phyloP scores from a whole-genome alignment of 495 filamentous ascomycete genomes.

The Penicillium pancosmium region DNA sequence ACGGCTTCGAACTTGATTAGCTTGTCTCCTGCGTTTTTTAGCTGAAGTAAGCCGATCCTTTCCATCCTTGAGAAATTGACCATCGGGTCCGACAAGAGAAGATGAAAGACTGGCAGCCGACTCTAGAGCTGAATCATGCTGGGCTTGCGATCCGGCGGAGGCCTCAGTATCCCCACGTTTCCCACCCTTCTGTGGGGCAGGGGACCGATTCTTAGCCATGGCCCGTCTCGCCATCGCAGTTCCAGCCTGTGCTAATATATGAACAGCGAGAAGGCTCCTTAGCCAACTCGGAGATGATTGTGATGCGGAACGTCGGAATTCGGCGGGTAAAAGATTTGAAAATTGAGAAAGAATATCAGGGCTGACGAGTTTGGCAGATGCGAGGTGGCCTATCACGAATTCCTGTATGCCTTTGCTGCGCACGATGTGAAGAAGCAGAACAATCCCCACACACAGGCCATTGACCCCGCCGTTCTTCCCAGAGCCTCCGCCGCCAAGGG shows the following conservation, averaged over 20 bases:
- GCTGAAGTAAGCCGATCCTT: conserved; percentile 60
- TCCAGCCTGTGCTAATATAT: conserved; percentile 82
- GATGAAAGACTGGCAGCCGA: conserved; percentile 50
- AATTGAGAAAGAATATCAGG: conserved; percentile 49
- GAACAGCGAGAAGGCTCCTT: conserved; percentile 70
- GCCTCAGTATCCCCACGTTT: conserved; percentile 62
- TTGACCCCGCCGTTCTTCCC: conserved; percentile 73
- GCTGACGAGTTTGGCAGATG: conserved; percentile 48
- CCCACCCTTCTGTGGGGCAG: conserved; percentile 42
- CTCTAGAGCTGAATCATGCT: conserved; percentile 48
- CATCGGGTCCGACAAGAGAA: conserved; percentile 51
- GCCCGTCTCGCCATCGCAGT: conserved; percentile 57
- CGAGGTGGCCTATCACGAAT: conserved; percentile 48
- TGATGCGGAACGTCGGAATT: conserved; percentile 45
- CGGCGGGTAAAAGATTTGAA: conserved; percentile 45
- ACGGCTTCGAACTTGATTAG: conserved; percentile 81
- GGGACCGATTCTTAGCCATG: conserved; percentile 53
- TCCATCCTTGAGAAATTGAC: conserved; percentile 55
- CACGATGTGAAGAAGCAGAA: conserved; percentile 67
- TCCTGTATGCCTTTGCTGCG: conserved; percentile 61
- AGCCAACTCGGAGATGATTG: conserved; percentile 61
- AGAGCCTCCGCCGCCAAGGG: conserved; percentile 81
- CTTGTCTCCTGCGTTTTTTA: conserved; percentile 88
- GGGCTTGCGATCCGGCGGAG: conserved; percentile 51
- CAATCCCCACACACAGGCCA: conserved; percentile 78